phyloP scores from a whole-genome alignment of 257 asterid genomes.

The Oldenlandia corymbosa region DNA sequence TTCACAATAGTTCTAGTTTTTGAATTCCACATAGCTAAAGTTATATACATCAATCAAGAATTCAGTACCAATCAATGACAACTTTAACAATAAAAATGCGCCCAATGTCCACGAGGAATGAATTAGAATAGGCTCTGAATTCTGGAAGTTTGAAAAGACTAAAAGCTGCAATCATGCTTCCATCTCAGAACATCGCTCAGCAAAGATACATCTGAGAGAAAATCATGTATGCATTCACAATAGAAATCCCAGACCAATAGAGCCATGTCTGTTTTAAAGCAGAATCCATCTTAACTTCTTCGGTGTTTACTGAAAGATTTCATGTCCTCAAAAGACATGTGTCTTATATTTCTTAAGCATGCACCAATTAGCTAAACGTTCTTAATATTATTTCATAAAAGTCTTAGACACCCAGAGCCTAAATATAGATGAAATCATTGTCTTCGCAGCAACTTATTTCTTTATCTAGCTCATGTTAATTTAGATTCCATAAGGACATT shows the following conservation, averaged over 20 bases:
- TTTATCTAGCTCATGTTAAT: background rate
- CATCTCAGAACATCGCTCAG: background rate
- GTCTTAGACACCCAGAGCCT: background rate
- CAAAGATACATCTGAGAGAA: background rate
- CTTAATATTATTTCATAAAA: background rate
- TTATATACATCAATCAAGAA: background rate
- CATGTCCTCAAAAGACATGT: background rate
- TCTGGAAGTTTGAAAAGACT: no score
- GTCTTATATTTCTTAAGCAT: background rate
- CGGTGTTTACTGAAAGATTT: background rate
- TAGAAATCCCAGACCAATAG: background rate
- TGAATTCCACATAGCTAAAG: background rate
- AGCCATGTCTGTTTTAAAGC: background rate
- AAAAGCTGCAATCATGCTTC: background rate
- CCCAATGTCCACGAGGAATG: no score
- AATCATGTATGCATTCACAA: background rate
- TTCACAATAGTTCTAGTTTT: background rate
- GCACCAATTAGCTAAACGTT: background rate
- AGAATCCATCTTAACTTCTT: background rate
- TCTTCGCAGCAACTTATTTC: background rate
- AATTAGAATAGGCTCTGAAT: background rate
- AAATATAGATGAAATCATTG: background rate
- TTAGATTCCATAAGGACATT: background rate
- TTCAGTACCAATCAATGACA: no score
- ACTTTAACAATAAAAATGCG: no score